Evolutionary conservation across 805 yeast species (phyloP).

Genomic region (Ogataea pignaliae): DNA sequence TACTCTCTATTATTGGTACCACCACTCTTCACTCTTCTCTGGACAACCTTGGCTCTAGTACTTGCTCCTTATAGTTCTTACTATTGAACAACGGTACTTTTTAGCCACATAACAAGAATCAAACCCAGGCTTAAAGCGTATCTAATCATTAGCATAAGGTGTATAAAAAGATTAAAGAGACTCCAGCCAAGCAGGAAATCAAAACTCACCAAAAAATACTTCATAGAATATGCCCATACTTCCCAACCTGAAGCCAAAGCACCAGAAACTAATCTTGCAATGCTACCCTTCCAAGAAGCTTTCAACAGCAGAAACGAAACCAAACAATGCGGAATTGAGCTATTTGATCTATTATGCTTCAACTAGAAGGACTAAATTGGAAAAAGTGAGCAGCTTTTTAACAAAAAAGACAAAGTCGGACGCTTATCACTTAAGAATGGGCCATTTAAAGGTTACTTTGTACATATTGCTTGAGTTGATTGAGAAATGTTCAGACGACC

Average conservation of each 20-base stretch:
- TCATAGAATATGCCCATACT: slow-evolving; percentile 12
- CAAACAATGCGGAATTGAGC: slow-evolving; percentile 88
- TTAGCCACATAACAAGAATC: too few species aligned
- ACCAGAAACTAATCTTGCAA: slow-evolving; percentile 82
- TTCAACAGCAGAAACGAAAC: slow-evolving; percentile 65
- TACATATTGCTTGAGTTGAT: slow-evolving; percentile 66
- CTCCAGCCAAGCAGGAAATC: too few species aligned
- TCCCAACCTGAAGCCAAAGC: slow-evolving; percentile 53
- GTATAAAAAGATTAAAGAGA: too few species aligned
- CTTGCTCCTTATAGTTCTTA: too few species aligned
- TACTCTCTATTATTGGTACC: too few species aligned
- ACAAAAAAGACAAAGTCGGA: slow-evolving; percentile 59
- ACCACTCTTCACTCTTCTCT: too few species aligned
- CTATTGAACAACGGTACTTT: too few species aligned
- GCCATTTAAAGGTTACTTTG: slow-evolving; percentile 80
- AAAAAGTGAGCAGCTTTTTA: slow-evolving; percentile 74
- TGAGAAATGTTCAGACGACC: slow-evolving; percentile 72
- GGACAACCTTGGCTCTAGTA: too few species aligned
- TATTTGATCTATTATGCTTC: slow-evolving; percentile 87
- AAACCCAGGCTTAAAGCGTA: too few species aligned
- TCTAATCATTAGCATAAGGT: too few species aligned
- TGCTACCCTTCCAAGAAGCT: slow-evolving; percentile 86
- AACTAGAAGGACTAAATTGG: slow-evolving; percentile 81
- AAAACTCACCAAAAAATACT: too few species aligned
- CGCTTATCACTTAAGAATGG: slow-evolving; percentile 56